Base-by-base conservation (phyloP, 257 asterid genomes). In the Prunella vulgaris region DNA sequence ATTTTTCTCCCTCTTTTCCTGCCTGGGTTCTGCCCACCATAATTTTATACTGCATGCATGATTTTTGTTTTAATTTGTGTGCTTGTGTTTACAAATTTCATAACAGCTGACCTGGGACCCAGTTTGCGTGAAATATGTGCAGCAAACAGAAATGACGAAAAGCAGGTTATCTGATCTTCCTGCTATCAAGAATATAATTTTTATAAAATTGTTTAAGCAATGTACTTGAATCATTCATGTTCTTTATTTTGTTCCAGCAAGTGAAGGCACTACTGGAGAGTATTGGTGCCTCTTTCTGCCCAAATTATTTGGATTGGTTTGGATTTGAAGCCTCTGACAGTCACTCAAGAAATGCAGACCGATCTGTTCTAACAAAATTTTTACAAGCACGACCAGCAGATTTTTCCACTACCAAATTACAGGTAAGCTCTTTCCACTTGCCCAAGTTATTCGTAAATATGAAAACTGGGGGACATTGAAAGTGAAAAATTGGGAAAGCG, bases 41-140 rank as follows among this genome's bases (percentile, higher is more conserved):
- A 67, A 35, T 66, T 54, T 60, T n/a, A 60, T 51, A 37, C 33
- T 64, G 56, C 66, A 74, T 71, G 33, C 57, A 68, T 79, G 38
- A 24, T 69, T 44, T 48, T 44, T 48, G 33, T 66, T 20, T 69
- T 74, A 44, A 70, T 44, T n/a, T 69, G 25, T 40, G n/a, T 66
- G 18, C 49, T 75, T 78, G 51, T 60, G 20, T 74, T 44, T 37
- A 42, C 65, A 40, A 74, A 52, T 77, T 70, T 38, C 60, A 63
- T 64, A 28, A 64, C 87, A 90, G 99, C 59, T 79, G 88, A 76
- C 68, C 78, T 88, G 59, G 97, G 93, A 66, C 84, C 96, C 74
- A 86, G 86, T 72, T 84, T 93, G 71, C 89, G 97, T 71, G 97
- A 90, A 72, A 81, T 93, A 77, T 93, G 96, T 75, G 96, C 96